These are phyloP conservation scores for Gracilariopsis chorda DNA, from an alignment of 23 red algal genomes.

Conservation along the genomic window DNA sequence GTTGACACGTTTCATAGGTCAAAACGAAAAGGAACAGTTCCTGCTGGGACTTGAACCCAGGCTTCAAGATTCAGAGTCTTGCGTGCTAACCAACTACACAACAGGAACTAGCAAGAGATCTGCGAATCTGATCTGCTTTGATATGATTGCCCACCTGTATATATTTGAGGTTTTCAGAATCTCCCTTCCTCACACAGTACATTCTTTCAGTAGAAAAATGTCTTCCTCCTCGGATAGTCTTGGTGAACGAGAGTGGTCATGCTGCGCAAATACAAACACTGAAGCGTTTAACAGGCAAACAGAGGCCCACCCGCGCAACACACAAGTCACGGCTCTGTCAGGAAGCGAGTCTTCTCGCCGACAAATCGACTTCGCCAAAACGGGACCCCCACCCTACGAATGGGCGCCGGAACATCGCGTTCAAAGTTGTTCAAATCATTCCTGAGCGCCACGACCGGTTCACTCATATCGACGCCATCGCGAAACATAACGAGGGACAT, in stretches of 20 bases:
- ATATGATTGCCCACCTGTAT: too few relatives aligned
- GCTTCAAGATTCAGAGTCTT: constrained; percentile 78
- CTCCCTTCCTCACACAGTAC: too few relatives aligned
- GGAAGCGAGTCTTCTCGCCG: neutral
- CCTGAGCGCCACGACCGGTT: constrained; percentile 20
- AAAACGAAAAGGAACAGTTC: neutral
- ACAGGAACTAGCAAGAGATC: neutral
- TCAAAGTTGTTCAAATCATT: constrained; percentile 27
- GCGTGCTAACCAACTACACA: constrained; percentile 79
- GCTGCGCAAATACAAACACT: too few relatives aligned
- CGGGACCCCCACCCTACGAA: constrained; percentile 26
- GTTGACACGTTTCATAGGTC: too few relatives aligned
- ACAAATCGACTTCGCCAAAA: constrained; percentile 55
- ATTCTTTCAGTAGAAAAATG: too few relatives aligned
- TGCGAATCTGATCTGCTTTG: too few relatives aligned
- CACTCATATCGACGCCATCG: constrained; percentile 26
- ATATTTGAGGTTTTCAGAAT: too few relatives aligned
- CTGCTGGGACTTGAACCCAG: constrained; percentile 71
- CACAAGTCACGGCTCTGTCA: too few relatives aligned
- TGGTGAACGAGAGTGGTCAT: too few relatives aligned
- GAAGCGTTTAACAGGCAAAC: too few relatives aligned
- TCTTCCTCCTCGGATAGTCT: too few relatives aligned
- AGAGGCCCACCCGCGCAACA: too few relatives aligned
- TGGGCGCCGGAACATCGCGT: constrained; percentile 29
- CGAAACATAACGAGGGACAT: constrained; percentile 46